Percentiles rank a stretch among this genome's conserved stretches.
Evolutionary conservation across 1,284 basidiomycete genomes (phyloP).

Genomic region (Pascua guehoae): DNA sequence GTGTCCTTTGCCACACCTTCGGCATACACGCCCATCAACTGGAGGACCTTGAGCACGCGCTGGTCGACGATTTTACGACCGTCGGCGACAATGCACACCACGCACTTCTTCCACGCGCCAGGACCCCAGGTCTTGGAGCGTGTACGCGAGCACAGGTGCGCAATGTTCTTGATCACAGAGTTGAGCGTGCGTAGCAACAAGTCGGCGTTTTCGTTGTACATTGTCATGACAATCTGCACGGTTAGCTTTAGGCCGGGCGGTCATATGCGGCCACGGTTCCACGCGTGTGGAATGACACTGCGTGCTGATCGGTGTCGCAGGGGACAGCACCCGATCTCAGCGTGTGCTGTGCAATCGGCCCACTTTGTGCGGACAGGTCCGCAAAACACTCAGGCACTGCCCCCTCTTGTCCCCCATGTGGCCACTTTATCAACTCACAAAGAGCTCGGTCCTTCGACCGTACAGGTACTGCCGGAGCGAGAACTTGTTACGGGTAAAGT

Average conservation of each 20-base stretch:
- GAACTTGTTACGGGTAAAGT: constrained; percentile 59
- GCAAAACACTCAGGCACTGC: no score
- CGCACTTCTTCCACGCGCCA: constrained; percentile 91
- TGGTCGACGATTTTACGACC: constrained; percentile 88
- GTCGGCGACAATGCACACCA: constrained; percentile 88
- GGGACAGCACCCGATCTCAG: no score
- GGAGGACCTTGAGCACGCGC: constrained; percentile 43
- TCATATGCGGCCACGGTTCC: not conserved
- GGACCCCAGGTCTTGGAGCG: constrained; percentile 90
- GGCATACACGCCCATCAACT: constrained; percentile 89
- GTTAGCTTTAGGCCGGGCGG: not conserved
- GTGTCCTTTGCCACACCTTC: constrained; percentile 93
- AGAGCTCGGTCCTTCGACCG: constrained; percentile 81
- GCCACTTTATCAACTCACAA: constrained; percentile 47
- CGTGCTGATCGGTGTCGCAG: no score
- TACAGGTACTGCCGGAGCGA: constrained; percentile 78
- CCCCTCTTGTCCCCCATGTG: no score
- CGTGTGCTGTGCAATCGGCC: no score
- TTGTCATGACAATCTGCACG: constrained; percentile 76
- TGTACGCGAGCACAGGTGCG: constrained; percentile 73
- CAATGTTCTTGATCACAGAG: constrained; percentile 85
- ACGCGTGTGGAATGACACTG: no score
- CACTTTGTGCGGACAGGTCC: no score
- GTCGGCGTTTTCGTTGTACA: constrained; percentile 91
- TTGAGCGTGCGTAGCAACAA: constrained; percentile 84